A percentile compares a stretch with the other conserved stretches of the same genome.
Conservation (phyloP, 305 asterid species). For the Rubia peregrina region DNA sequence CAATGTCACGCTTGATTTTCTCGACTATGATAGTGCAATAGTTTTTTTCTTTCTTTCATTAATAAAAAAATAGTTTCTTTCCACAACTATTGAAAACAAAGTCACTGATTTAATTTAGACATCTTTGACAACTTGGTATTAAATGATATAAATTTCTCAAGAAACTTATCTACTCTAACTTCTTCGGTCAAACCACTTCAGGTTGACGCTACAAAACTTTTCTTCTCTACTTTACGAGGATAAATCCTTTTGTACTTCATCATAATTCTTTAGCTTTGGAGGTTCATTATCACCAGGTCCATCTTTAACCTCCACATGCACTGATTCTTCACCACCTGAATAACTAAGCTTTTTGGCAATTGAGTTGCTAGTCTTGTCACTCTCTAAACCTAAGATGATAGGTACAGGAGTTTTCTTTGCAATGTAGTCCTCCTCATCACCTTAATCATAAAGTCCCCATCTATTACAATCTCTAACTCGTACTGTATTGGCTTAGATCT, state of each 20-base stretch:
- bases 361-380: slow-evolving; percentile 35
- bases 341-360: slow-evolving; percentile 22
- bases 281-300: slow-evolving; percentile 21
- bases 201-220: slow-evolving; percentile 11
- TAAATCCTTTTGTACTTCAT: slow-evolving; percentile 44
- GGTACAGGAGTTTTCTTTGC: slow-evolving; percentile 27
- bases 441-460: slow-evolving; percentile 29
- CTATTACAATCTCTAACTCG: slow-evolving; percentile 36
- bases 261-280: slow-evolving; percentile 27
- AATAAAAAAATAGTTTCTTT: slow-evolving; percentile 21
- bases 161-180: slow-evolving; percentile 21
- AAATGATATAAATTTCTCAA: slow-evolving; percentile 15
- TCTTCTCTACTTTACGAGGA: slow-evolving; percentile 28
- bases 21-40: slow-evolving; percentile 15
- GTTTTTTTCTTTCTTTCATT: slow-evolving; percentile 19
- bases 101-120: slow-evolving; percentile 16
- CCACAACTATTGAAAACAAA: slow-evolving; percentile 13
- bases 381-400: slow-evolving; percentile 58
- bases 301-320: slow-evolving; percentile 27
- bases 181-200: slow-evolving; percentile 23
- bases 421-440: slow-evolving; percentile 24
- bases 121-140: slow-evolving; percentile 21
- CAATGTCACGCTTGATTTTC: slow-evolving; percentile 24
- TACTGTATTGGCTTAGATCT: background rate
- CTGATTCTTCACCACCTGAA: slow-evolving; percentile 23